Evolutionary conservation across 192 early-diverging fungal species (phyloP), one percentile per base, ranked within the genome.

Genomic region (Thoreauomyces humboldtii): DNA sequence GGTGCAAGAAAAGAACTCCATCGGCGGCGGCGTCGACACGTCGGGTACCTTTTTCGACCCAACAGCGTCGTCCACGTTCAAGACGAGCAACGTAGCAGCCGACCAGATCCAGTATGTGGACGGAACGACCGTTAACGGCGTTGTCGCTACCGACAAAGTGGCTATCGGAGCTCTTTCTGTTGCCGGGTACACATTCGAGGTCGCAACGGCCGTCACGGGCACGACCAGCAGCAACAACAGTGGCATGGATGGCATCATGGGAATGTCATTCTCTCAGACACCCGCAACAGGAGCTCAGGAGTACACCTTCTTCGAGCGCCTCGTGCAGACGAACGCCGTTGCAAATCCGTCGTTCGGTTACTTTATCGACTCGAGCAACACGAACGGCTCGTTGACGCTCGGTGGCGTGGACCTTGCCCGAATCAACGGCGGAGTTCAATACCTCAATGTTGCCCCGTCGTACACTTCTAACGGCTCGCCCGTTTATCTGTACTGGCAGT

Each of bases 351-450:
- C 70, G 15, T 79, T 79, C 54, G 57, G 61, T 3, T 73, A 70
- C 58, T 75, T 52, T 57, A 75, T 79, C 38, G 61, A 60, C 56
- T 33, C 17, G 22, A 61, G 32, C 12, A 55, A 67, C 25, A n/a
- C 7, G 15, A 32, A 19, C 22, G 72, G 72, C 34, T 63, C 42
- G 4, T 43, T 72, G 11, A 66, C 61, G 15, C 56, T 79, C n/a
- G 77, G 77, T 4, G 77, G 73, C 53, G 56, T 77, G 29, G 77
- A 79, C 48, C 32, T 34, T 11, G 42, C 67, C 19, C 58, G 75
- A 12, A 63, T 67, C 50, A 28, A 25, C 1, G 73, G 64, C 5
- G 33, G 15, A 14, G 22, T 70, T n/a, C 27, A 43, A 4, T 74
- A 62, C 61, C 25, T 73, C 27, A 46, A 55, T 33, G 53, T 75